These are phyloP conservation scores for Ogataea paraovalis DNA, from an alignment of 805 yeast genomes.

Conservation along the genomic window DNA sequence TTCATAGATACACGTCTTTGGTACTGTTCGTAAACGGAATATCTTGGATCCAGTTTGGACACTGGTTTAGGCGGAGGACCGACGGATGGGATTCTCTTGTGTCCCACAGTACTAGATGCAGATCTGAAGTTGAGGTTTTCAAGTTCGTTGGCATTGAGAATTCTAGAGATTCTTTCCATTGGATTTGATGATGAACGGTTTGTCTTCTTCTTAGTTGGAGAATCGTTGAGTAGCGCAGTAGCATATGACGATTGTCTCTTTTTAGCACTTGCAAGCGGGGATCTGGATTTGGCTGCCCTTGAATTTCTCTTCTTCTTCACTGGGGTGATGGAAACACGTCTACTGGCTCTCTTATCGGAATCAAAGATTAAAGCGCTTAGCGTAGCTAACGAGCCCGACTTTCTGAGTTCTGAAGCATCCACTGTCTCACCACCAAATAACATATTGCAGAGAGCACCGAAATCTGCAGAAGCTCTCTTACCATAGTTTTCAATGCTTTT, in stretches of 20 bases:
- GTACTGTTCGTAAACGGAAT: slow-evolving; percentile 44
- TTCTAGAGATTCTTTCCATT: slow-evolving; percentile 32
- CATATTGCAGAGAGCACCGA: slow-evolving; percentile 73
- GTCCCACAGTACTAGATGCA: slow-evolving; percentile 34
- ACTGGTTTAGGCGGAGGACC: slow-evolving; percentile 50
- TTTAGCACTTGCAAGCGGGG: slow-evolving; percentile 17
- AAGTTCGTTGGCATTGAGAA: slow-evolving; percentile 43
- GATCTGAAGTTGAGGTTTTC: slow-evolving; percentile 43
- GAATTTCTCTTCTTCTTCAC: slow-evolving; percentile 6
- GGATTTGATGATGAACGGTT: slow-evolving; percentile 30
- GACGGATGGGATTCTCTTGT: slow-evolving; percentile 16
- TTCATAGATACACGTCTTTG: slow-evolving; percentile 41
- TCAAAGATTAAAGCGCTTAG: slow-evolving; percentile 43
- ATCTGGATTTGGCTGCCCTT: slow-evolving; percentile 10
- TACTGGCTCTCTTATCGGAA: slow-evolving; percentile 9
- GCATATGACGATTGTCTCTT: slow-evolving; percentile 21
- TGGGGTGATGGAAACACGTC: slow-evolving; percentile 13
- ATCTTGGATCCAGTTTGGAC: slow-evolving; percentile 54
- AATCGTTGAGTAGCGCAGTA: slow-evolving; percentile 13
- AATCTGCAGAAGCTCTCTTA: slow-evolving; percentile 71
- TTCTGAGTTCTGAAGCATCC: slow-evolving; percentile 14
- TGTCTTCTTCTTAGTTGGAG: slow-evolving; percentile 17
- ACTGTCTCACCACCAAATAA: slow-evolving; percentile 65
- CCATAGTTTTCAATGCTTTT: slow-evolving; percentile 69
- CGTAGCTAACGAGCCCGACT: slow-evolving; percentile 46